Conservation (phyloP, 805 yeast species). For the Nakazawaea wyomingensis region DNA sequence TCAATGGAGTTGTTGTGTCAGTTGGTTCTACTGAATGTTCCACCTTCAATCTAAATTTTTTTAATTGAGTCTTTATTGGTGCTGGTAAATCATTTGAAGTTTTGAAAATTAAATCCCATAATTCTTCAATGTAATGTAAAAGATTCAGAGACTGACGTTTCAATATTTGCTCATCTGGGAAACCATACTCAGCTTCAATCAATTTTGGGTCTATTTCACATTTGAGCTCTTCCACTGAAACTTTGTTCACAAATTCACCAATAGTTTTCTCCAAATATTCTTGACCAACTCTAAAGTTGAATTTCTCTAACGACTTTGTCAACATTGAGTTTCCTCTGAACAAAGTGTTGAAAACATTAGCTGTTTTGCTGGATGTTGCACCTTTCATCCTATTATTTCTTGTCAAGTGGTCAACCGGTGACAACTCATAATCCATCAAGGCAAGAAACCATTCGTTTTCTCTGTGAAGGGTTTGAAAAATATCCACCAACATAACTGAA, state of each 20-base stretch:
- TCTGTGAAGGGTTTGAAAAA: conserved; percentile 63
- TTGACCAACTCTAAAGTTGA: conserved; percentile 70
- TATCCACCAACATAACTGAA: conserved; percentile 59
- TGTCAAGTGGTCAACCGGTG: conserved; percentile 39
- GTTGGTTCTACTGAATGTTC: conserved; percentile 56
- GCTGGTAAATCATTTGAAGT: conserved; percentile 75
- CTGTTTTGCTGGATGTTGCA: conserved; percentile 20
- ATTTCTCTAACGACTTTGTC: conserved; percentile 76
- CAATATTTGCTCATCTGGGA: conserved; percentile 23
- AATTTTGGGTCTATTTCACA: conserved; percentile 81
- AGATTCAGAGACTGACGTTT: conserved; percentile 42
- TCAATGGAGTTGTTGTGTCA: conserved; percentile 46
- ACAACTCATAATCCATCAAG: conserved; percentile 63
- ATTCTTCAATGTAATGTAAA: conserved; percentile 41
- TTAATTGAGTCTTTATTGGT: conserved; percentile 59
- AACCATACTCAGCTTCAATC: conserved; percentile 16
- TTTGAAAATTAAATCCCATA: conserved; percentile 62
- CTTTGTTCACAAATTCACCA: conserved; percentile 57
- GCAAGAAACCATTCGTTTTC: conserved; percentile 73
- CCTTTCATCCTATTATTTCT: conserved; percentile 36
- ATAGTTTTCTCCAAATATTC: conserved; percentile 71
- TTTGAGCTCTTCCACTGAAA: conserved; percentile 40
- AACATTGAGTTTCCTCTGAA: conserved; percentile 85
- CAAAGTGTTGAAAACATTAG: conserved; percentile 51
- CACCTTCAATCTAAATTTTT: conserved; percentile 55